Conservation (phyloP, 441 rosid species). For the Croton setiger region DNA sequence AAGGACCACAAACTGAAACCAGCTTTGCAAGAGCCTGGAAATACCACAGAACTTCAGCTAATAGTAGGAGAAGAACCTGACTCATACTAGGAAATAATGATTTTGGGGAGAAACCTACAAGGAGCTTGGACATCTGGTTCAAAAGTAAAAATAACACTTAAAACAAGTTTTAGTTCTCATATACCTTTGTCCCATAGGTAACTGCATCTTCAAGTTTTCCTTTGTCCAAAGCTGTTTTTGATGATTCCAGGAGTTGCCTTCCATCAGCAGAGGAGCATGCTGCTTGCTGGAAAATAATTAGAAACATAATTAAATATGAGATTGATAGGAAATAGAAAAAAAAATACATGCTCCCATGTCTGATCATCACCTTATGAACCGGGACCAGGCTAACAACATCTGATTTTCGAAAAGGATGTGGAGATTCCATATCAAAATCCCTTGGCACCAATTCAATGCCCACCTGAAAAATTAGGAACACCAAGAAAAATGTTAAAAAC, state of each 20-base stretch:
- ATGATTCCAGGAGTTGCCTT: slow-evolving; percentile 81
- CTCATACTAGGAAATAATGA: slow-evolving; percentile 11
- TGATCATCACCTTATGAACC: slow-evolving; percentile 51
- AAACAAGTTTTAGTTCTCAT: slow-evolving; percentile 36
- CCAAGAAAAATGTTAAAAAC: slow-evolving; percentile 18
- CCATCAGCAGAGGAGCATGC: slow-evolving; percentile 91
- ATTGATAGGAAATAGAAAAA: slow-evolving; percentile 18
- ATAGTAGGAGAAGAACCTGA: slow-evolving; percentile 14
- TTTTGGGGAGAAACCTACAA: background rate
- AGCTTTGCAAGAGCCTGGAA: slow-evolving; percentile 72
- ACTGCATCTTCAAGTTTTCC: slow-evolving; percentile 94
- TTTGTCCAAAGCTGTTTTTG: slow-evolving; percentile 86
- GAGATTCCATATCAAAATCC: slow-evolving; percentile 63
- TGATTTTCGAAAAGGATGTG: slow-evolving; percentile 45
- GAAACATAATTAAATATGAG: slow-evolving; percentile 20
- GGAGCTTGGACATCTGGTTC: slow-evolving; percentile 8
- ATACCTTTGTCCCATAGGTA: slow-evolving; percentile 80
- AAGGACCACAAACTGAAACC: slow-evolving; percentile 93
- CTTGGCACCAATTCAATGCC: slow-evolving; percentile 66
- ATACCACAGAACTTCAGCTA: slow-evolving; percentile 26
- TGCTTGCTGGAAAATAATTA: slow-evolving; percentile 57
- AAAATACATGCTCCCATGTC: slow-evolving; percentile 11
- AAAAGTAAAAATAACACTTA: background rate
- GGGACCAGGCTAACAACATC: slow-evolving; percentile 67
- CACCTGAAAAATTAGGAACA: slow-evolving; percentile 35